These are phyloP conservation scores for Blumeria hordei DNA, from an alignment of 2,329 filamentous ascomycete species.

Conservation along the genomic window DNA sequence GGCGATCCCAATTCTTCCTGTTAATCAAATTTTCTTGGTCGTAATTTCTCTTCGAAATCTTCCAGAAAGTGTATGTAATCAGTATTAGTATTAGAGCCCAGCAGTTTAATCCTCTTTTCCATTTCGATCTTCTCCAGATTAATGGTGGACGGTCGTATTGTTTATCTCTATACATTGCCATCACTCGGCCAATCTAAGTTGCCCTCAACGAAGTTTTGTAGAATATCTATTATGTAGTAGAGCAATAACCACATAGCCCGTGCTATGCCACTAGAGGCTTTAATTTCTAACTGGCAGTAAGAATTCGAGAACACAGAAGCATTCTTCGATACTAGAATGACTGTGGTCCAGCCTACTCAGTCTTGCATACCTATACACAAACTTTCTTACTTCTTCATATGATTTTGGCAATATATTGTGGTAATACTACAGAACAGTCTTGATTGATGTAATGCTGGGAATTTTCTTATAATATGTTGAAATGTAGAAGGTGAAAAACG, in stretches of 20 bases:
- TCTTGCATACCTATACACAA: too few relatives aligned
- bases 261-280: constrained; percentile 19
- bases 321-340: constrained; percentile 42
- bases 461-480: too few relatives aligned
- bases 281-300: constrained; percentile 40
- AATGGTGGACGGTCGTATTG: constrained; percentile 50
- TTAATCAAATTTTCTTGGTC: constrained; percentile 6
- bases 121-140: constrained; percentile 31
- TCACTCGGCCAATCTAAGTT: too few relatives aligned
- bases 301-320: constrained; percentile 43
- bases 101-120: constrained; percentile 21
- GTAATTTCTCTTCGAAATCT: background rate
- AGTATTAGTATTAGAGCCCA: background rate
- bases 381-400: too few relatives aligned
- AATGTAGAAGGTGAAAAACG: too few relatives aligned
- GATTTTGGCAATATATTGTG: too few relatives aligned
- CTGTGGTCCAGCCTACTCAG: constrained; percentile 10
- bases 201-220: too few relatives aligned
- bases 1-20: constrained; percentile 31
- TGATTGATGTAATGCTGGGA: too few relatives aligned
- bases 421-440: too few relatives aligned
- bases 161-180: constrained; percentile 96
- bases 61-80: background rate
- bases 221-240: too few relatives aligned
- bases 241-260: too few relatives aligned